A percentile compares a stretch with the other conserved stretches of the same genome.
Evolutionary conservation across 1,139 yeast genomes (phyloP).

Genomic region (Pichia sorboxylosa): DNA sequence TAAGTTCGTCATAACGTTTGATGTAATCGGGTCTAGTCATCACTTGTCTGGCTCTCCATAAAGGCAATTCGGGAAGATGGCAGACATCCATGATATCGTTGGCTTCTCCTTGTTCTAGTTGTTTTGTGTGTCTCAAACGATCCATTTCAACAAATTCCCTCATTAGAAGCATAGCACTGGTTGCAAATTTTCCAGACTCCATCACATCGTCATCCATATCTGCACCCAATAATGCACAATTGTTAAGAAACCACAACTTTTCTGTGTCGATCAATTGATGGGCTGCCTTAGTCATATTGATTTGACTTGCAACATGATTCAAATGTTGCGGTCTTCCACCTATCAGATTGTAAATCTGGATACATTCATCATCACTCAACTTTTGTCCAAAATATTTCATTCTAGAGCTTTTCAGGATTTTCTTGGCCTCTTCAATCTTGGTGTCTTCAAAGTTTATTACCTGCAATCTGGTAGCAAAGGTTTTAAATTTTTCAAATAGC

Average conservation of each 20-base stretch:
- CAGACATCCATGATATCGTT: slow-evolving; percentile 27
- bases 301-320: slow-evolving; percentile 59
- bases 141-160: slow-evolving; percentile 65
- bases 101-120: too few relatives aligned
- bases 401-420: slow-evolving; percentile 46
- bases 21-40: slow-evolving; percentile 82
- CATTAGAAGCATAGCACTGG: slow-evolving; percentile 68
- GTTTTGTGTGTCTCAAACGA: slow-evolving; percentile 22
- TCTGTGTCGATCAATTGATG: slow-evolving; percentile 66
- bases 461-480: slow-evolving; percentile 64
- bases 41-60: slow-evolving; percentile 76
- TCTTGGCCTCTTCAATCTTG: slow-evolving; percentile 41
- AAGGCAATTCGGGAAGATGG: slow-evolving; percentile 57
- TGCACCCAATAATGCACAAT: slow-evolving; percentile 66
- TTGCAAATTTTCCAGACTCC: slow-evolving; percentile 72
- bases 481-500: slow-evolving; percentile 69
- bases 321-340: slow-evolving; percentile 85
- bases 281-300: slow-evolving; percentile 51
- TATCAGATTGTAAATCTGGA: slow-evolving; percentile 52
- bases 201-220: slow-evolving; percentile 85
- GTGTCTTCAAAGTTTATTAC: slow-evolving; percentile 63
- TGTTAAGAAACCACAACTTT: slow-evolving; percentile 76
- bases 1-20: slow-evolving; percentile 60
- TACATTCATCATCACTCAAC: slow-evolving; percentile 25
- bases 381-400: slow-evolving; percentile 30